Conservation (phyloP, 2,329 filamentous ascomycete genomes). For the Ustilaginoidea virens region DNA sequence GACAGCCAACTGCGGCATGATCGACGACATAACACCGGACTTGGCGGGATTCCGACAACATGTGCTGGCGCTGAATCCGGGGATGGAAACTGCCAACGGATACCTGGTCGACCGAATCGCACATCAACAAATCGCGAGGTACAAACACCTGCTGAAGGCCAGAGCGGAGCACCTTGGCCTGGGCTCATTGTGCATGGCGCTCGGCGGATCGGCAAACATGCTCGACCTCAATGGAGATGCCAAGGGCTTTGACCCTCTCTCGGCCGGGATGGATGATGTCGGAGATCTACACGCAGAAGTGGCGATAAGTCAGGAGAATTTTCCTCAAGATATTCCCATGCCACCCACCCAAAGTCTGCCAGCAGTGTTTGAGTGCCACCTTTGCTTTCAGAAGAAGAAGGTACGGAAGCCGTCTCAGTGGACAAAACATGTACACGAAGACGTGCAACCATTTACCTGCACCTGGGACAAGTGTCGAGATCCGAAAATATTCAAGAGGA, state of each 20-base stretch:
- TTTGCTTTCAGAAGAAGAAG: conserved; percentile 75
- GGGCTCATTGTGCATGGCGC: conserved; percentile 44
- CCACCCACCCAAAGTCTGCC: conserved; percentile 65
- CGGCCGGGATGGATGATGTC: conserved; percentile 35
- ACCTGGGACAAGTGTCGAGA: conserved; percentile 74
- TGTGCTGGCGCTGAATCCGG: conserved; percentile 59
- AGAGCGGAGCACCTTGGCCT: conserved; percentile 55
- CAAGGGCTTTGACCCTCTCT: conserved; percentile 41
- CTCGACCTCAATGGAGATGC: conserved; percentile 44
- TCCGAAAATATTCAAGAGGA: conserved; percentile 84
- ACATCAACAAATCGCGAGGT: conserved; percentile 63
- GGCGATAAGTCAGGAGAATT: conserved; percentile 54
- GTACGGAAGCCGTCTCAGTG: conserved; percentile 88
- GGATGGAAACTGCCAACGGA: conserved; percentile 35
- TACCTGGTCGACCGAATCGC: conserved; percentile 70
- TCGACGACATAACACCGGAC: conserved; percentile 56
- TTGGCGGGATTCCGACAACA: conserved; percentile 64
- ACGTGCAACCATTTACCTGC: conserved; percentile 85
- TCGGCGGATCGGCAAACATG: conserved; percentile 49
- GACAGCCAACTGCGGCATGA: conserved; percentile 45
- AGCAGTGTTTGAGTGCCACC: conserved; percentile 75
- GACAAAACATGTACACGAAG: conserved; percentile 93
- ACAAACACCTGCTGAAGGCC: conserved; percentile 57
- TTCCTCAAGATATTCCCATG: conserved; percentile 66
- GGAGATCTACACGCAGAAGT: conserved; percentile 56